A percentile compares a stretch with the other conserved stretches of the same genome.
These are phyloP conservation scores for Bretziella fagacearum DNA, from an alignment of 2,329 filamentous ascomycete species.

Conservation along the genomic window DNA sequence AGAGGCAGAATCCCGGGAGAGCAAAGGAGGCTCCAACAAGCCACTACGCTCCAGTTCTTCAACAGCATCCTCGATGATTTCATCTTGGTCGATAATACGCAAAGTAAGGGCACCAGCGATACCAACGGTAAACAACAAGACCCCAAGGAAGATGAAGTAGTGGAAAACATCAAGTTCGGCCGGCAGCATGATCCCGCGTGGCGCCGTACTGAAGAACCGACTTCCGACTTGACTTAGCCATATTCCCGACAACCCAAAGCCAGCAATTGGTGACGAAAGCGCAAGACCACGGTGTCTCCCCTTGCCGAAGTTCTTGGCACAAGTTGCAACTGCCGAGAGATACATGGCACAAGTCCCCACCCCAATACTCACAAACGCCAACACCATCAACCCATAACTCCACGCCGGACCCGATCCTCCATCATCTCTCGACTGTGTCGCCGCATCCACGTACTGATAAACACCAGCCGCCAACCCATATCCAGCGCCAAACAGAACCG, in stretches of 20 bases:
- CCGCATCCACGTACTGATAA: constrained; percentile 37
- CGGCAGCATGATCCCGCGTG: constrained; percentile 36
- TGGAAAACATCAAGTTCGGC: constrained; percentile 58
- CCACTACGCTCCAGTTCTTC: constrained; percentile 85
- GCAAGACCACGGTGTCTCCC: constrained; percentile 78
- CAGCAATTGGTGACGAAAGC: constrained; percentile 76
- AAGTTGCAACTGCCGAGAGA: constrained; percentile 76
- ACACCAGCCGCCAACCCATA: constrained; percentile 71
- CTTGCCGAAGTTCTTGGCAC: constrained; percentile 93
- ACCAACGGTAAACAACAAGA: constrained; percentile 54
- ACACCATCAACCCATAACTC: constrained; percentile 68
- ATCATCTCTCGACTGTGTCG: constrained; percentile 20
- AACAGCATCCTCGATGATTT: constrained; percentile 76
- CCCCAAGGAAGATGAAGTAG: constrained; percentile 73
- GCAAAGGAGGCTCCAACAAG: constrained; percentile 58
- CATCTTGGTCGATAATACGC: constrained; percentile 65
- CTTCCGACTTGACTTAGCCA: constrained; percentile 85
- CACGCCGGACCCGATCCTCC: constrained; percentile 30
- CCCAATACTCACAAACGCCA: constrained; percentile 70
- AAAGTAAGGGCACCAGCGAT: constrained; percentile 57
- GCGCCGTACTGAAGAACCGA: constrained; percentile 53
- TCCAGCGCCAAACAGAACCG: constrained; percentile 57
- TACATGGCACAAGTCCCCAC: constrained; percentile 80
- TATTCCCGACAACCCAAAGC: constrained; percentile 87
- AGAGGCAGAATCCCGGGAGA: constrained; percentile 32